Base-by-base conservation (phyloP, 495 filamentous ascomycete species). In the Trichodelitschia bisporula region DNA sequence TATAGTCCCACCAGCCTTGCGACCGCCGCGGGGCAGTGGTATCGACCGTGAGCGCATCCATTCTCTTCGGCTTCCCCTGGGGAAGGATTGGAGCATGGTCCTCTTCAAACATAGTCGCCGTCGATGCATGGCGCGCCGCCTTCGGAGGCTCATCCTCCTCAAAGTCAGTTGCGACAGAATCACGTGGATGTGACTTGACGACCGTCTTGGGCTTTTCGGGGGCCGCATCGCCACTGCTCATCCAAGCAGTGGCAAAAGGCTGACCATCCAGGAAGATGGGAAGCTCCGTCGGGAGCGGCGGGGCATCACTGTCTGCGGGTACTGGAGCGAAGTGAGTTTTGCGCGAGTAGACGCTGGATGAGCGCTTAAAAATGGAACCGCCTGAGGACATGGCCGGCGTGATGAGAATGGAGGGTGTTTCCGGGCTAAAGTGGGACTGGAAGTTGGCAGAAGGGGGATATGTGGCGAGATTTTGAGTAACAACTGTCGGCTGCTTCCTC, bases 1-100 rank as follows among this genome's bases (percentile, higher is more conserved):
- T 62, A 35, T 73, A 62, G 36, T 77, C 82, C 82, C 82, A 92
- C 82, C 82, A 92, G 8, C 78, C 78, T 20, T 65, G 61, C 3
- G 77, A 79, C 20, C 62, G 54, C 8, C 61, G 59, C 26, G 66
- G 60, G 23, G 61, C 62, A 8, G 6, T 30, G 12, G 31, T 33
- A 28, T 33, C 31, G 15, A 33, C 16, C 4, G 8, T 15, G 4
- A 33, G 31, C 18, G 9, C 18, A 16, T 29, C 15, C 15, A 6
- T 5, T 24, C 21, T 24, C 27, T 9, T 16, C 8, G 14, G 18
- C 19, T 2, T 23, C 20, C 15, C 33, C 38, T 39, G 30, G 26
- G 35, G 10, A 46, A 44, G 15, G 47, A 46, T 26, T 39, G 44
- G 37, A 4, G 35, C 53, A 5, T 53, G 47, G 25, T 66, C 64